Evolutionary conservation across 2,329 filamentous ascomycete genomes (phyloP), one percentile per base, ranked within the genome.

Genomic region (Metarhizium rileyi): DNA sequence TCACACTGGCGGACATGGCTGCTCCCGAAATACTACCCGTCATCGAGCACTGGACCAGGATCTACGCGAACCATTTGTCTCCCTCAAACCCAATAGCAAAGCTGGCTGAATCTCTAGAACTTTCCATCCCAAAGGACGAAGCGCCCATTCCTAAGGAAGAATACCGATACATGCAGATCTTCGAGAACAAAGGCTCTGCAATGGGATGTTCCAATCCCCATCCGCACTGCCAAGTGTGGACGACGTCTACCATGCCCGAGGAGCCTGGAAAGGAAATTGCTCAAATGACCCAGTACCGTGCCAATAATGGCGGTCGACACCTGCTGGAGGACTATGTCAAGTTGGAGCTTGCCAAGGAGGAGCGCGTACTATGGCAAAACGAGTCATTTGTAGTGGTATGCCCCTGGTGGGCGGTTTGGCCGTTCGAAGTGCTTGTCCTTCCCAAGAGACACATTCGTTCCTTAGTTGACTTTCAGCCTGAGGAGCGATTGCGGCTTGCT

Each of bases 161-260:
- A 68, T 89, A 95, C 60, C 81, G 86, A 48, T 97, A 95, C 70
- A 96, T 98, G 90, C 93, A 98, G 65, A 97, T 98, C 56, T 98
- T 98, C 55, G 93, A 98, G 71, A 98, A 98, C 74, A 98, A 98
- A 70, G 93, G 93, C 47, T 83, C 87, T 1, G 89, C 91, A 10
- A 98, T 98, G 93, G 93, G 93, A 47, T 98, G 93, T 73, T 97
- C 91, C 1, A 98, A 98, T 66, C 93, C 93, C 1, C 93, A 98
- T 66, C 93, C 93, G 0, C 93, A 98, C 69, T 91, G 93, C 52
- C 93, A 98, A 67, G 77, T 96, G 54, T 98, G 93, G 93, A 93
- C 89, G 2, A 95, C 90, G 0, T 95, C 88, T 22, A 86, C 83
- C 6, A 72, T 96, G 57, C 93, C 93, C 0, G 90, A 97, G 64